Conservation (phyloP, 768 basidiomycete genomes). For the Clathrus columnatus region DNA sequence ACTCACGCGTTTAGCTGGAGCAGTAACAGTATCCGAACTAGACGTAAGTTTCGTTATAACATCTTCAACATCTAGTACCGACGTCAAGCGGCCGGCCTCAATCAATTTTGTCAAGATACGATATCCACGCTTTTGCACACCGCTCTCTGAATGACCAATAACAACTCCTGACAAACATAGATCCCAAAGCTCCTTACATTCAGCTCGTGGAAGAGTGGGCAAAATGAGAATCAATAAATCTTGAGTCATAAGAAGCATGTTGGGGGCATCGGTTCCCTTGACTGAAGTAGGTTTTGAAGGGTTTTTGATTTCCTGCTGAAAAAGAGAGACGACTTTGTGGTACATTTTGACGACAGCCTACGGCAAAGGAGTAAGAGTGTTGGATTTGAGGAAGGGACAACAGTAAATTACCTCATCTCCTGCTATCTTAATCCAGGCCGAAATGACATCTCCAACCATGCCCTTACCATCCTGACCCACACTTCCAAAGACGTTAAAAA, state of each 20-base stretch:
- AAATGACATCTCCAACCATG: constrained; percentile 82
- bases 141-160: constrained; percentile 71
- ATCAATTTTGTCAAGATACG: constrained; percentile 71
- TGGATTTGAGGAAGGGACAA: background rate
- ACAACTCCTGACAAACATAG: constrained; percentile 61
- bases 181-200: constrained; percentile 57
- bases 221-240: constrained; percentile 83
- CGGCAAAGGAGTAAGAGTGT: background rate
- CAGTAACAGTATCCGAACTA: constrained; percentile 44
- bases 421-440: constrained; percentile 77
- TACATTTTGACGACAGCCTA: constrained; percentile 79
- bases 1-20: constrained; percentile 81
- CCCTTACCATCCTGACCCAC: constrained; percentile 65
- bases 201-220: constrained; percentile 56
- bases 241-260: constrained; percentile 52
- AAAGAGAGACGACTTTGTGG: constrained; percentile 62
- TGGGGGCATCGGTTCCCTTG: constrained; percentile 32
- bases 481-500: constrained; percentile 94
- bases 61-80: constrained; percentile 23
- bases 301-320: constrained; percentile 52
- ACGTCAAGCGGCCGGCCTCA: constrained; percentile 49
- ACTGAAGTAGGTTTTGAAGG: constrained; percentile 28
- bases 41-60: constrained; percentile 6
- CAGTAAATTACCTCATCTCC: constrained; percentile 47
- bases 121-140: constrained; percentile 93